These are phyloP conservation scores for Nidula niveotomentosa DNA, from an alignment of 1,284 basidiomycete genomes.

Conservation along the genomic window DNA sequence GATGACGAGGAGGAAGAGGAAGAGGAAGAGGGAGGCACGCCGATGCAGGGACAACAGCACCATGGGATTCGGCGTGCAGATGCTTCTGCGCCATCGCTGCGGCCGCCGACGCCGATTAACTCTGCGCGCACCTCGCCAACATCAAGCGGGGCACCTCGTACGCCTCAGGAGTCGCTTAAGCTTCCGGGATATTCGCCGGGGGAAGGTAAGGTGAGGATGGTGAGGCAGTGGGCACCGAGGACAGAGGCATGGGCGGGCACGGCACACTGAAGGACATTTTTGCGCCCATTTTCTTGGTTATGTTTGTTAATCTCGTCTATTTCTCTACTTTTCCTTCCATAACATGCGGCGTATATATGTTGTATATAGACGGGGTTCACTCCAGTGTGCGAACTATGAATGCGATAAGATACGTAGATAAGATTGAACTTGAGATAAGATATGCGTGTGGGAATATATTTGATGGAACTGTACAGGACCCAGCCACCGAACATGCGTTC, in stretches of 20 bases:
- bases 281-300: not conserved
- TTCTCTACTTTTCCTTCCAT: too few relatives aligned
- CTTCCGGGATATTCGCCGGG: slow-evolving; percentile 10
- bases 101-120: slow-evolving; percentile 22
- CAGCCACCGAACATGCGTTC: slow-evolving; percentile 21
- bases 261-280: slow-evolving; percentile 18
- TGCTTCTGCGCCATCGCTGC: slow-evolving; percentile 11
- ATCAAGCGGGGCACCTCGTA: slow-evolving; percentile 29
- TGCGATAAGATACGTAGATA: not conserved
- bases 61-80: slow-evolving; percentile 4
- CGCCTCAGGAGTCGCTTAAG: slow-evolving; percentile 28
- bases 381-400: not conserved
- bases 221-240: slow-evolving; percentile 44
- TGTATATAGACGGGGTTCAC: too few relatives aligned
- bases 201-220: slow-evolving; percentile 44
- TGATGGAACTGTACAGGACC: slow-evolving; percentile 31
- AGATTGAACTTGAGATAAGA: not conserved
- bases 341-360: too few relatives aligned
- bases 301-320: slow-evolving; percentile 2
- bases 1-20: slow-evolving; percentile 56
- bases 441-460: slow-evolving; percentile 15
- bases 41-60: slow-evolving; percentile 16
- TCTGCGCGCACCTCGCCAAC: slow-evolving; percentile 52
- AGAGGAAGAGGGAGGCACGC: slow-evolving; percentile 38
- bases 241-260: slow-evolving; percentile 31